These are phyloP conservation scores for Eutrema japonicum DNA, from an alignment of 345 rosid genomes.

Conservation along the genomic window DNA sequence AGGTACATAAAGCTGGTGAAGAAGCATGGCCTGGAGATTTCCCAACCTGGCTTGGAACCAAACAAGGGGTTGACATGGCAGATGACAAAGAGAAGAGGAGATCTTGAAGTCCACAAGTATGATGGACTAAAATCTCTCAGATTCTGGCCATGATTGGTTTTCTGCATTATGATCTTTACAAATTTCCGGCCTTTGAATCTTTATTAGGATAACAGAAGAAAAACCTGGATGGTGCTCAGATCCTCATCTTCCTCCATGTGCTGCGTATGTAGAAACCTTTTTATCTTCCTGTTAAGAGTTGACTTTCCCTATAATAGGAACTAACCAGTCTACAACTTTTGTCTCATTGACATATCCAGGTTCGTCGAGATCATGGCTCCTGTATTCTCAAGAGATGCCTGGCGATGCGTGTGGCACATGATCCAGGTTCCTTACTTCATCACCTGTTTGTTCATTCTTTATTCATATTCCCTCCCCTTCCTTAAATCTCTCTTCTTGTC, in stretches of 20 bases:
- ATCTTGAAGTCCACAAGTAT: slow-evolving; percentile 94
- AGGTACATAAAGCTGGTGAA: slow-evolving; percentile 84
- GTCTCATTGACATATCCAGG: slow-evolving; percentile 47
- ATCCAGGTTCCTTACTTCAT: slow-evolving; percentile 68
- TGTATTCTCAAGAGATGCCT: slow-evolving; percentile 87
- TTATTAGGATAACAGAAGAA: slow-evolving; percentile 71
- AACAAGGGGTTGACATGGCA: slow-evolving; percentile 87
- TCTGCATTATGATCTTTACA: slow-evolving; percentile 22
- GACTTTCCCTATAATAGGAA: not conserved
- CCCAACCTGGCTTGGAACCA: slow-evolving; percentile 98
- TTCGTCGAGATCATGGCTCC: slow-evolving; percentile 99
- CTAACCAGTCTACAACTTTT: slow-evolving; percentile 6
- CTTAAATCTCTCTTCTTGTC: slow-evolving; percentile 1
- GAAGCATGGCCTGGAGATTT: slow-evolving; percentile 94
- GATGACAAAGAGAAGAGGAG: slow-evolving; percentile 91
- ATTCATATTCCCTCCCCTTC: slow-evolving; percentile 12
- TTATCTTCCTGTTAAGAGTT: slow-evolving; percentile 14
- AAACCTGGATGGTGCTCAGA: slow-evolving; percentile 90
- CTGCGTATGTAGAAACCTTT: slow-evolving; percentile 66
- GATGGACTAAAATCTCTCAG: slow-evolving; percentile 16
- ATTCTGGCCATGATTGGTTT: slow-evolving; percentile 4
- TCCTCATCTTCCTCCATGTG: slow-evolving; percentile 95
- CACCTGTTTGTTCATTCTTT: slow-evolving; percentile 21
- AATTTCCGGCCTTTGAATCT: slow-evolving; percentile 23
- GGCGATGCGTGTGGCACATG: slow-evolving; percentile 99